These are phyloP conservation scores for Pelargonium citronellum DNA, from an alignment of 441 rosid species.

Conservation along the genomic window DNA sequence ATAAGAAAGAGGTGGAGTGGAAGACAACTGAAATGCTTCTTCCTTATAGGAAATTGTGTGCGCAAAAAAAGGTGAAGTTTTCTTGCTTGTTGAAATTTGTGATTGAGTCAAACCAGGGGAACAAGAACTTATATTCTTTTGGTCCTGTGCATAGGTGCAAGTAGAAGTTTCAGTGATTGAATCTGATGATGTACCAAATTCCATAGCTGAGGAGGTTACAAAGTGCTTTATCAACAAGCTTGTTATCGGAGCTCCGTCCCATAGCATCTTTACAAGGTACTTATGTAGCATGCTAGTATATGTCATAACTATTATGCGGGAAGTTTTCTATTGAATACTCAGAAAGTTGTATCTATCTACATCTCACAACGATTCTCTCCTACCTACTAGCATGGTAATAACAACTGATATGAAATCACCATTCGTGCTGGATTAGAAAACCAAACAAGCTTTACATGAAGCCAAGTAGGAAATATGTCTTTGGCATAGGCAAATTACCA, in stretches of 20 bases:
- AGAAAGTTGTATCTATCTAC: not conserved
- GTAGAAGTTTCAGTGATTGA: slow-evolving; percentile 52
- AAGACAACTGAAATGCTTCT: slow-evolving; percentile 48
- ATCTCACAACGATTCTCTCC: not conserved
- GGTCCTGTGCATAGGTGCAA: slow-evolving; percentile 38
- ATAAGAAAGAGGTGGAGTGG: slow-evolving; percentile 56
- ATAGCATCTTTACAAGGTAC: slow-evolving; percentile 57
- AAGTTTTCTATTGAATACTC: not conserved
- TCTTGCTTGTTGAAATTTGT: slow-evolving; percentile 11
- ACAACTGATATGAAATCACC: not conserved
- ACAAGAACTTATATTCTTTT: slow-evolving; percentile 10
- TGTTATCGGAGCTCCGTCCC: slow-evolving; percentile 77
- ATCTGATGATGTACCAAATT: slow-evolving; percentile 61
- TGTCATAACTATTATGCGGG: not conserved
- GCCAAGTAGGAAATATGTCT: not conserved
- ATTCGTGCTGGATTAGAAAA: not conserved
- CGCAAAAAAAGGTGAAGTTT: slow-evolving; percentile 47
- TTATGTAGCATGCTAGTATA: not conserved
- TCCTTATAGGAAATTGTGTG: slow-evolving; percentile 60
- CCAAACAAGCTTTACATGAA: not conserved
- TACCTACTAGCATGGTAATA: not conserved
- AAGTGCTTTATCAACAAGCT: slow-evolving; percentile 47
- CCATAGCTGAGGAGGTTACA: slow-evolving; percentile 65
- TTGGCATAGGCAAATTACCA: not conserved
- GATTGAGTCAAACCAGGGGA: slow-evolving; percentile 11